These are phyloP conservation scores for Paspalum notatum DNA, from an alignment of 176 grass and related monocot genomes.

Conservation along the genomic window DNA sequence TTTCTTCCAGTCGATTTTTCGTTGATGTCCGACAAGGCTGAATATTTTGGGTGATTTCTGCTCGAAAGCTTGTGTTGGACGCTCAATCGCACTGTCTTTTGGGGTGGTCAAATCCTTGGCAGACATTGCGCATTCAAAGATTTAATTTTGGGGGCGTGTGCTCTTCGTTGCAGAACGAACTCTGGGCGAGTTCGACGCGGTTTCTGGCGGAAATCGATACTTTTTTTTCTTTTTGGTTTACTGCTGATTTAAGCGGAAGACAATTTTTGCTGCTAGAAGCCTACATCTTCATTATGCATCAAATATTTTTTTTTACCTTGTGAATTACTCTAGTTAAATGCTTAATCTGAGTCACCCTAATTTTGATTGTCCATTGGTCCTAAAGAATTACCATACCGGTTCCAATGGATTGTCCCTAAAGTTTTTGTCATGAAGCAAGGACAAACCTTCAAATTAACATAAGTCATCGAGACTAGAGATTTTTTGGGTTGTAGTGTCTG, in stretches of 20 bases:
- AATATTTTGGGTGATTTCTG: conserved; percentile 39
- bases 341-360: neutral
- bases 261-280: neutral
- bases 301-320: neutral
- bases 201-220: neutral
- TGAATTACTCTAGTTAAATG: conserved; percentile 1
- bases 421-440: neutral
- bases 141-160: neutral
- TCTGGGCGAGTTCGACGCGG: neutral
- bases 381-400: neutral
- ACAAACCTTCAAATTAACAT: neutral
- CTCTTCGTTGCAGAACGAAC: neutral
- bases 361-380: neutral
- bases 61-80: neutral
- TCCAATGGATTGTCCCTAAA: neutral
- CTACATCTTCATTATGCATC: neutral
- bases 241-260: neutral
- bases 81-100: neutral
- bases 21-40: neutral
- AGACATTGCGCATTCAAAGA: neutral
- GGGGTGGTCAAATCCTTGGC: neutral
- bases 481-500: neutral
- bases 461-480: neutral
- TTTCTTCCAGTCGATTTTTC: neutral
- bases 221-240: neutral